Base-by-base conservation (phyloP, 2,329 filamentous ascomycete species). In the Fusarium pseudograminearum region DNA sequence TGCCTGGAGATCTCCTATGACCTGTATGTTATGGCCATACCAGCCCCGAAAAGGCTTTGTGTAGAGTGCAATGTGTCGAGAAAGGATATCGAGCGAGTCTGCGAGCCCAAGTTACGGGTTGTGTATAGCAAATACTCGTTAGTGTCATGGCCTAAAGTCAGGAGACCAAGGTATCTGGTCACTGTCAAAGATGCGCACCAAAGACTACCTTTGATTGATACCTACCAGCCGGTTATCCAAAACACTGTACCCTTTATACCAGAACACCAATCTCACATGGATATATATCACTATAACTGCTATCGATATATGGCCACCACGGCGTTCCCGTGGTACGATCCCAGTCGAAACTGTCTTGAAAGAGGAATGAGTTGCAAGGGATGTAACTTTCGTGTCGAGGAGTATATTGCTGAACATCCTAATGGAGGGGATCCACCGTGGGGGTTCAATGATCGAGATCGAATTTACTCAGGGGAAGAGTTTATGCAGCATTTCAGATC, bases 401-500 rank as follows among this genome's bases (percentile, higher is more conserved):
- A 55, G 4, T 45, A 53, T 50, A 16, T 18, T 44, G 30, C 41
- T 44, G 22, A 16, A 16, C 22, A 18, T 10, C 22, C 6, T 26
- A 24, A 4, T 4, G 9, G 15, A 11, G 5, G 15, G 15, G 16
- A 18, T 3, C 62, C 62, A 0, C 51, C 62, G 4, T 67, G 64
- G 64, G 62, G 59, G 0, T 41, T 40, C 9, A 60, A 65, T n/a
- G 65, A 68, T 12, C 42, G 64, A 2, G 65, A 68, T 31, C 46
- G 53, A 8, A 47, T 56, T 0, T 68, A 68, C 26, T 30, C 54
- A 1, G n/a, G 20, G 7, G 34, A 57, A 4, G 57, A 62, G 3
- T 67, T 62, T 9, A n/a, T 62, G 10, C 10, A 26, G 24, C 64
- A 67, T 26, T 67, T 57, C 14, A 8, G 14, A 6, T 45, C 41